Conservation (phyloP, 1,284 basidiomycete species). For the Mycena sp. region DNA sequence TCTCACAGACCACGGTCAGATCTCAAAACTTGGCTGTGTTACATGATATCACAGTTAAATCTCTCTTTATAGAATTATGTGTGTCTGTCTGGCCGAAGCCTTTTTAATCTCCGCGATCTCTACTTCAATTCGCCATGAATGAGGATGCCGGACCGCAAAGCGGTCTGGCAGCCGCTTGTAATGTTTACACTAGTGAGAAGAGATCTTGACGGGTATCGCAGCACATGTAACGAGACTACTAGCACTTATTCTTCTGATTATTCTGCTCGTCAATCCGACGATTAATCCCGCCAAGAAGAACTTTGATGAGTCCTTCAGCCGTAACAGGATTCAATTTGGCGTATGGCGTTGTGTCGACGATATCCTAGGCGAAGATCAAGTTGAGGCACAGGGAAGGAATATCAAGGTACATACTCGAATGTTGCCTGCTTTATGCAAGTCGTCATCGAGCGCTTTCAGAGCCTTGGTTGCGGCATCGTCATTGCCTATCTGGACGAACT, state of each 20-base stretch:
- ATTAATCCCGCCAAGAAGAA: conserved; percentile 28
- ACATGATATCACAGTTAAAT: too few species aligned
- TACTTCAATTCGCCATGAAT: too few species aligned
- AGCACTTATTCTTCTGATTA: not conserved
- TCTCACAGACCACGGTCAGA: too few species aligned
- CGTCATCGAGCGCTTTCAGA: conserved; percentile 36
- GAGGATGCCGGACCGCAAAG: too few species aligned
- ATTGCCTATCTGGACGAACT: conserved; percentile 47
- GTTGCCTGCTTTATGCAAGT: conserved; percentile 1
- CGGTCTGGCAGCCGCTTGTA: too few species aligned
- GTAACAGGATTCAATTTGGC: conserved; percentile 19
- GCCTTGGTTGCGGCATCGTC: conserved; percentile 34
- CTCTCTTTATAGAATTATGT: too few species aligned
- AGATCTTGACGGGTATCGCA: too few species aligned
- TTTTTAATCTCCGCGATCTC: too few species aligned
- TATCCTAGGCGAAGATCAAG: conserved; percentile 13
- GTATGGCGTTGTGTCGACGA: conserved; percentile 29
- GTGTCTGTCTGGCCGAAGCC: too few species aligned
- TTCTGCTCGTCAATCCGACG: conserved; percentile 19
- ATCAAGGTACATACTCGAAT: conserved; percentile 16
- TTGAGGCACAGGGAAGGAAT: not conserved
- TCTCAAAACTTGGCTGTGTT: too few species aligned
- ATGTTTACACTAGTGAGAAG: too few species aligned
- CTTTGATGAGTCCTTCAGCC: conserved; percentile 26
- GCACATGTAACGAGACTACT: too few species aligned